Evolutionary conservation across 2,329 filamentous ascomycete genomes (phyloP), one percentile per base, ranked within the genome.

Genomic region (Ophioceras dolichostomum): DNA sequence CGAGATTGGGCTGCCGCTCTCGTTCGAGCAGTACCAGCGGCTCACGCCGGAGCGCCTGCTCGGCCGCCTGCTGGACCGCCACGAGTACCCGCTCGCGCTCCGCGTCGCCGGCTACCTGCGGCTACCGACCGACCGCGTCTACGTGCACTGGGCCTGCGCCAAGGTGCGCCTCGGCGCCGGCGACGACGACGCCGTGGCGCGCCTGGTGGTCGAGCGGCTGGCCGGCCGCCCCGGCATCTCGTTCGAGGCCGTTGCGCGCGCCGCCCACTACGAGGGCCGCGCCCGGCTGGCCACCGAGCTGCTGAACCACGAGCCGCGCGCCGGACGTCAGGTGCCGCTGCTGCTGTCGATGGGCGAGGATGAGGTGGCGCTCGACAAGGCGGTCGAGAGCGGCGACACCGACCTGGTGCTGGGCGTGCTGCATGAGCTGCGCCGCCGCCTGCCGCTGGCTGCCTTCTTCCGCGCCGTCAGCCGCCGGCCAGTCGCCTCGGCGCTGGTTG

Each of bases 261-360:
- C 91, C 19, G 91, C 91, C 1, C 94, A 94, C 50, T 87, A 96
- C 45, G 91, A 98, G 63, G 91, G 91, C 2, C 76, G 91, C 39
- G 74, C 79, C 2, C 78, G 83, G n/a, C 70, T 98, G 21, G 91
- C 91, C 4, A 96, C 88, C 0, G 79, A 93, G 47, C 67, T 98
- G 1, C 68, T 98, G 6, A 93, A 96, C 50, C 83, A 95, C 51
- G 91, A 98, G 53, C 87, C 89, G 9, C 77, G 91, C 40, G 89
- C 87, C 2, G 91, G 89, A n/a, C 85, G 89, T 45, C 91, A 98
- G 59, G 91, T 98, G 0, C 91, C 91, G 0, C 70, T 98, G 3
- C 72, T 98, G 2, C 67, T 98, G 30, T 87, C 75, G 55, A 95
- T 96, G 84, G 88, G 94, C 49, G 88, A 98, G 57, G 89, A 95